Evolutionary conservation across 768 basidiomycete species (phyloP).

Genomic region (Suillus brevipes): DNA sequence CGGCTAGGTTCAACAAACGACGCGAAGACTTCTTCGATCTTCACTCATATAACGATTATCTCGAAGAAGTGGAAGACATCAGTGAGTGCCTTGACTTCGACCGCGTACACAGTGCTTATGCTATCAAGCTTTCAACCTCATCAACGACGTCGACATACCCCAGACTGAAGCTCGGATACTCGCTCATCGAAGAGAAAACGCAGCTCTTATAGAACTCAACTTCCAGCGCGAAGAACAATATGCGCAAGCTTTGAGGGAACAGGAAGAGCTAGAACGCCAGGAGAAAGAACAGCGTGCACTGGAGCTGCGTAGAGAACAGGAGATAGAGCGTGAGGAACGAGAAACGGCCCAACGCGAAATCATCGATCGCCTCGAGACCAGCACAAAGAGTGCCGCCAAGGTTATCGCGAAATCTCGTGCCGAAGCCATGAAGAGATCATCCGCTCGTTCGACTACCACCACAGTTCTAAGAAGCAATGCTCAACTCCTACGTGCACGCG

Average conservation of each 20-base stretch:
- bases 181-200: conserved; percentile 78
- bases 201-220: conserved; percentile 81
- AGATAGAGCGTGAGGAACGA: conserved; percentile 74
- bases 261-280: conserved; percentile 76
- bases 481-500: conserved; percentile 58
- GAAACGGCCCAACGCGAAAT: conserved; percentile 72
- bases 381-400: conserved; percentile 66
- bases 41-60: conserved; percentile 87
- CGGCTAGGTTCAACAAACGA: conserved; percentile 86
- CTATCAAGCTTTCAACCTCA: conserved; percentile 85
- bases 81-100: conserved; percentile 40
- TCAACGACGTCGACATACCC: conserved; percentile 79
- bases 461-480: conserved; percentile 46
- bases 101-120: neutral
- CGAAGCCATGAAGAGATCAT: conserved; percentile 60
- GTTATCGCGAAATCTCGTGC: conserved; percentile 70
- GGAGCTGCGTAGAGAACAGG: conserved; percentile 66
- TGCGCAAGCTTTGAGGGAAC: conserved; percentile 66
- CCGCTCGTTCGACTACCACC: conserved; percentile 49
- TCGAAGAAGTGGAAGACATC: conserved; percentile 95
- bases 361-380: conserved; percentile 80
- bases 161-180: conserved; percentile 84
- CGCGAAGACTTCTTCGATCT: conserved; percentile 84
- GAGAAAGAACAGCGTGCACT: conserved; percentile 70
- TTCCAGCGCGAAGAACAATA: conserved; percentile 79